phyloP scores from a whole-genome alignment of 2,329 filamentous ascomycete genomes.

The Aureobasidium lini region DNA sequence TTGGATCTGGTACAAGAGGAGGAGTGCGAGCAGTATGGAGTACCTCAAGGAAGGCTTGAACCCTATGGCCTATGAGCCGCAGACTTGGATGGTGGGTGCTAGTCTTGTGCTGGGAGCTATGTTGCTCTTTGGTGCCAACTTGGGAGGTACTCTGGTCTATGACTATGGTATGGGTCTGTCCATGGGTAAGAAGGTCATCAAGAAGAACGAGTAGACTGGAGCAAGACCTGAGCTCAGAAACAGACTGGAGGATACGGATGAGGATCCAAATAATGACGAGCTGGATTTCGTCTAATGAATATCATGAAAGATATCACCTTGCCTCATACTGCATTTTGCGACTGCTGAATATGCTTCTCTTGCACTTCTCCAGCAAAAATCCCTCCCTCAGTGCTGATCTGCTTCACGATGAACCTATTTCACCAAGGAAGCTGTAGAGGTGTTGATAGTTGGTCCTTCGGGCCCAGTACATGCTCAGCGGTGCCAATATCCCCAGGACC shows the following conservation, averaged over 20 bases:
- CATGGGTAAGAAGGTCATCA: constrained; percentile 23
- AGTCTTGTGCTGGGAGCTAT: constrained; percentile 30
- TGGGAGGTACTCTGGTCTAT: constrained; percentile 39
- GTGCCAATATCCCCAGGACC: constrained; percentile 63
- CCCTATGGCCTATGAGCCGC: constrained; percentile 29
- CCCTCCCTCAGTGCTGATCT: too few species aligned
- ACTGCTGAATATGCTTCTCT: too few species aligned
- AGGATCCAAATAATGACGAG: not conserved
- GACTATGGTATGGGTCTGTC: constrained; percentile 39
- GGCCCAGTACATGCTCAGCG: constrained; percentile 55
- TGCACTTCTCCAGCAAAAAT: too few species aligned
- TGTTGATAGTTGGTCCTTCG: constrained; percentile 48
- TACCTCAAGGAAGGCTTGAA: constrained; percentile 21
- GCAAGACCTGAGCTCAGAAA: not conserved
- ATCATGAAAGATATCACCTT: not conserved
- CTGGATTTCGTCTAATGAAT: constrained; percentile 7
- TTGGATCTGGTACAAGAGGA: constrained; percentile 39
- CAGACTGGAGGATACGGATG: not conserved
- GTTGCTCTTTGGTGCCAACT: constrained; percentile 34
- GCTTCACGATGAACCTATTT: too few species aligned
- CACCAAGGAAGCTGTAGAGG: constrained; percentile 62
- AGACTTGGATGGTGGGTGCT: constrained; percentile 29
- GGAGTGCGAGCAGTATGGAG: constrained; percentile 21
- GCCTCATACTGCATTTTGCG: not conserved
- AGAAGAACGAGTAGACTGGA: constrained; percentile 13